Conservation (phyloP, 2,329 filamentous ascomycete species). For the Penicillium oxalicum region DNA sequence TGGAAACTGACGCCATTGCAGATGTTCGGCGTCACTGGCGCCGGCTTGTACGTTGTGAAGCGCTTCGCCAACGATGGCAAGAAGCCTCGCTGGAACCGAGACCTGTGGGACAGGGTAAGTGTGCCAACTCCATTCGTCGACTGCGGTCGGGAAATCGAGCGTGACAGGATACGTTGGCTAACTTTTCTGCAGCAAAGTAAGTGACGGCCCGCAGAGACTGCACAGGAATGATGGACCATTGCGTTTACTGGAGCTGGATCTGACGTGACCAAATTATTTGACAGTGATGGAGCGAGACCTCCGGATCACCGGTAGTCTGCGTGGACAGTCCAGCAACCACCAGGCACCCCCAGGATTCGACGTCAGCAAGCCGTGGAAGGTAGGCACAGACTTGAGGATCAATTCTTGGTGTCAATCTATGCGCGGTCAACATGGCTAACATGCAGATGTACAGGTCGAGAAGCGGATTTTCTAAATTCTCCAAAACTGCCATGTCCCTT, state of each 20-base stretch:
- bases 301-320: slow-evolving; percentile 54
- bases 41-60: slow-evolving; percentile 52
- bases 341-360: slow-evolving; percentile 58
- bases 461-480: slow-evolving; percentile 34
- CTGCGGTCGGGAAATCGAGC: slow-evolving; percentile 11
- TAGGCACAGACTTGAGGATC: slow-evolving; percentile 27
- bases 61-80: slow-evolving; percentile 60
- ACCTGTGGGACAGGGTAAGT: slow-evolving; percentile 60
- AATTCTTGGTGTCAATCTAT: no score
- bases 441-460: slow-evolving; percentile 28
- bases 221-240: not conserved
- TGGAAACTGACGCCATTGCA: slow-evolving; percentile 30
- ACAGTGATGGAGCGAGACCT: slow-evolving; percentile 63
- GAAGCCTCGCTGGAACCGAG: slow-evolving; percentile 53
- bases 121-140: slow-evolving; percentile 3
- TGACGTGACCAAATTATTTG: slow-evolving; percentile 7
- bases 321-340: slow-evolving; percentile 57
- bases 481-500: slow-evolving; percentile 20
- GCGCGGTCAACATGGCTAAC: slow-evolving; percentile 14
- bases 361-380: slow-evolving; percentile 63
- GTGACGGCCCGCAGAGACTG: slow-evolving; percentile 15
- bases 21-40: slow-evolving; percentile 58
- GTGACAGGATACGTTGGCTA: slow-evolving; percentile 30
- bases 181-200: slow-evolving; percentile 50
- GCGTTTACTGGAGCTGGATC: not conserved